Base-by-base conservation (phyloP, 768 basidiomycete species). In the Tylopilus intermedius region DNA sequence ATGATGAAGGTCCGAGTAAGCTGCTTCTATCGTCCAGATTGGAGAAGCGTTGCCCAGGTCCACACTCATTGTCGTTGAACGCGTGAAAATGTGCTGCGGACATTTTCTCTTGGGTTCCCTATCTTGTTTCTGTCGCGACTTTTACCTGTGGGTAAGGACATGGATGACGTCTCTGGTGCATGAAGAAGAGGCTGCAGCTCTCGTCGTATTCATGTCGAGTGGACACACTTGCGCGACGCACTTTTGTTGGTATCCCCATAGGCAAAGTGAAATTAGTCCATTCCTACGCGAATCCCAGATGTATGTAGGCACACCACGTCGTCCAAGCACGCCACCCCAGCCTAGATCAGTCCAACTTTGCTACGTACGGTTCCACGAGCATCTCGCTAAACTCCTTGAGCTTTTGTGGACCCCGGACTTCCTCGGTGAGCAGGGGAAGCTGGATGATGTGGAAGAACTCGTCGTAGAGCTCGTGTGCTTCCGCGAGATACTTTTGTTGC, bases 361-460 rank as follows among this genome's bases (percentile, higher is more conserved):
- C 83, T 3, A 74, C 73, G 66, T 88, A 94, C 4, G 92, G 90
- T 61, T 83, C 78, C 41, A 94, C 83, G 18, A 95, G 79, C 90
- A 94, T 91, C 73, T 85, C 82, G 71, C 90, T 93, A 66, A 97
- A 97, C 66, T 90, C 86, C 63, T 86, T 84, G 54, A 99, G 80
- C 74, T 90, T 94, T 70, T 93, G 88, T 0, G 92, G 90, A 5
- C 96, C 96, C 62, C 96, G 81, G 4, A 98, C 95, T 72, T 98
- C 96, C 67, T 98, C 94, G 5, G 94, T 96, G 49, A 98, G 81
- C 33, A 99, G 73, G 2, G 96, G 96, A 45, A 99, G 80, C 67
- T 88, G 83, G 14, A 97, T 73, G 61, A 99, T 96, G 70, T 99
- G 94, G 84, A 98, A 99, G 69, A 95, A 96, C 62, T 96, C 93